A percentile compares a stretch with the other conserved stretches of the same genome.
Conservation (phyloP, 371 early-diverging fungal genomes). For the Mortierella sp. region DNA sequence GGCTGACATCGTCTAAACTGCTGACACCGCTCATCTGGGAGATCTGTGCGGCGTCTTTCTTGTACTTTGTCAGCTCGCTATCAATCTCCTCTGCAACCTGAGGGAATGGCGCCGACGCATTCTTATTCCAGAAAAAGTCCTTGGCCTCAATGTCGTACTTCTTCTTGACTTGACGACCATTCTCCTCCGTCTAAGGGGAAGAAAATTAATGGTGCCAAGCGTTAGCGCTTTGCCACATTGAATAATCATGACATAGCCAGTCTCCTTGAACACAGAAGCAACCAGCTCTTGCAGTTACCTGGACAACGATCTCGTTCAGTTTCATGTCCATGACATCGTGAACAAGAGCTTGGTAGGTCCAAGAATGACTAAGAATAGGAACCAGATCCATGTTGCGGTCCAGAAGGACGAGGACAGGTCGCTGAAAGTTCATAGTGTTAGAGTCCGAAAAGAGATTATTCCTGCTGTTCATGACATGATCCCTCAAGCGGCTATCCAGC, state of each 20-base stretch:
- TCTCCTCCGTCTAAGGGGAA: slow-evolving; percentile 71
- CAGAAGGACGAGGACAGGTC: slow-evolving; percentile 90
- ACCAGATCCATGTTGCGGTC: slow-evolving; percentile 97
- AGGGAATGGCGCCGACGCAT: slow-evolving; percentile 96
- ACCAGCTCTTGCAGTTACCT: slow-evolving; percentile 17
- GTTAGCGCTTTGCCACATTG: not conserved
- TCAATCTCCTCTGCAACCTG: slow-evolving; percentile 98
- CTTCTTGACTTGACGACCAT: slow-evolving; percentile 76
- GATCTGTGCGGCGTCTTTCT: slow-evolving; percentile 93
- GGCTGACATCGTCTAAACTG: slow-evolving; percentile 88
- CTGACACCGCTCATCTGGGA: slow-evolving; percentile 88
- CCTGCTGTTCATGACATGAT: slow-evolving; percentile 88
- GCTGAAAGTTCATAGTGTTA: slow-evolving; percentile 62
- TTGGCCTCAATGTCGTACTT: slow-evolving; percentile 91
- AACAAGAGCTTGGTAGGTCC: slow-evolving; percentile 98
- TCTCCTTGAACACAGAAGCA: too few relatives aligned
- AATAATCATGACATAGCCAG: not conserved
- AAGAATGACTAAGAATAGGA: slow-evolving; percentile 96
- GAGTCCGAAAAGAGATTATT: slow-evolving; percentile 84
- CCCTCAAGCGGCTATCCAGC: slow-evolving; percentile 90
- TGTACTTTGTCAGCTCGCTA: slow-evolving; percentile 90
- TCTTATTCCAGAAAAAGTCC: slow-evolving; percentile 96
- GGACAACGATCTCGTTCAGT: slow-evolving; percentile 84
- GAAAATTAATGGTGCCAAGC: not conserved
- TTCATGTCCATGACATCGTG: slow-evolving; percentile 96